phyloP scores from a whole-genome alignment of 306 rosid species.

The Adenanthera pavonina region DNA sequence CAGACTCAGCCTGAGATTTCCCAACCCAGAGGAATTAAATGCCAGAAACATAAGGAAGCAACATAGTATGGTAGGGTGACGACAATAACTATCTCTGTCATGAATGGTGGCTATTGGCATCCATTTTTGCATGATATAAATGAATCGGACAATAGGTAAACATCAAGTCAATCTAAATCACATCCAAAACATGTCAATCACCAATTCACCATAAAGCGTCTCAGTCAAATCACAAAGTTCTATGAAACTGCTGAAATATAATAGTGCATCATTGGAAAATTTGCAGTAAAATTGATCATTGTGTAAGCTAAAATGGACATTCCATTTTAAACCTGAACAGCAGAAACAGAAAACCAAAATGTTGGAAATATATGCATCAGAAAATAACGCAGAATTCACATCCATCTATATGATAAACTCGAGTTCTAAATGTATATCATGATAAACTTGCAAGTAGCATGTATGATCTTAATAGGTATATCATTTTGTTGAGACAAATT shows the following conservation, averaged over 20 bases:
- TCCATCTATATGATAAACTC: not conserved
- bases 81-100: not conserved
- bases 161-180: not conserved
- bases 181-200: not conserved
- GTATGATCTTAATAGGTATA: not conserved
- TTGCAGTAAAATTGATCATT: not conserved
- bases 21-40: not conserved
- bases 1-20: not conserved
- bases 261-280: no score
- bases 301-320: not conserved
- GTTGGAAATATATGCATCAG: no score
- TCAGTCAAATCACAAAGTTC: not conserved
- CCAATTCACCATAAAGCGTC: not conserved
- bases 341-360: not conserved
- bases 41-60: not conserved
- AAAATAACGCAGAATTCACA: not conserved
- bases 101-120: not conserved
- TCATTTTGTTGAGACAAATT: not conserved
- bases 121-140: not conserved
- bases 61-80: not conserved
- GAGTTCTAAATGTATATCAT: no score
- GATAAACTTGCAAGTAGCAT: not conserved
- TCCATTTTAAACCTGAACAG: not conserved
- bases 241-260: not conserved
- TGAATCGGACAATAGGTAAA: not conserved